phyloP scores from a whole-genome alignment of 2,329 filamentous ascomycete species.

The Didymella segeticola region DNA sequence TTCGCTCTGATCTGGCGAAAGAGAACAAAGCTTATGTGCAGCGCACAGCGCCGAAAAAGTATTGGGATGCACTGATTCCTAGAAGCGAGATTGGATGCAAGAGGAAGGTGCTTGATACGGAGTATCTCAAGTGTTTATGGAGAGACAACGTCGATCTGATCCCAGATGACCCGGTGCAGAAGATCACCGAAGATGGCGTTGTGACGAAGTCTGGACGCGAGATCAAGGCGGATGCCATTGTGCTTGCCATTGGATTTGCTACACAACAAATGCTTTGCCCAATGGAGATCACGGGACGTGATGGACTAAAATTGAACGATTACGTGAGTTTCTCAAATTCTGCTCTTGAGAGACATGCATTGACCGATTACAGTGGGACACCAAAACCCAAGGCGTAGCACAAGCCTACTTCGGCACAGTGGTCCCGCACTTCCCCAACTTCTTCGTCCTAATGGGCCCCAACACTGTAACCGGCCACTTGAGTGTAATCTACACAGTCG shows the following conservation, averaged over 20 bases:
- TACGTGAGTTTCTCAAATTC: conserved; percentile 34
- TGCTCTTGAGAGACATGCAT: background rate
- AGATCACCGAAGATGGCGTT: conserved; percentile 50
- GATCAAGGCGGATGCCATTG: conserved; percentile 54
- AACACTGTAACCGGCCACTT: conserved; percentile 59
- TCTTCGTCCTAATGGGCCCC: conserved; percentile 33
- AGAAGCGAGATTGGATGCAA: conserved; percentile 58
- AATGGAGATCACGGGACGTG: conserved; percentile 55
- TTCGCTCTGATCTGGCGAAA: conserved; percentile 47
- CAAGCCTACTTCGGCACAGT: conserved; percentile 60
- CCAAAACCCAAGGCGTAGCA: conserved; percentile 43
- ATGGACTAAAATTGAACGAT: conserved; percentile 50
- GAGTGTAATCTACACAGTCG: conserved; percentile 58
- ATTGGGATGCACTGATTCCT: conserved; percentile 54
- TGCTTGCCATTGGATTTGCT: conserved; percentile 59
- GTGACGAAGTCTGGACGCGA: conserved; percentile 48
- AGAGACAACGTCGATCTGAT: conserved; percentile 53
- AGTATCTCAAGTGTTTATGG: conserved; percentile 55
- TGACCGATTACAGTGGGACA: conserved; percentile 46
- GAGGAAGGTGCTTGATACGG: conserved; percentile 56
- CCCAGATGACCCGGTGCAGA: conserved; percentile 49
- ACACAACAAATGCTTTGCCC: conserved; percentile 57
- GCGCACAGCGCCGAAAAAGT: conserved; percentile 51
- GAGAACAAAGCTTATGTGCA: conserved; percentile 54
- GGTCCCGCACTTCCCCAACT: conserved; percentile 44